phyloP scores from a whole-genome alignment of 208 protist genomes.

The Zelonia costaricensis region DNA sequence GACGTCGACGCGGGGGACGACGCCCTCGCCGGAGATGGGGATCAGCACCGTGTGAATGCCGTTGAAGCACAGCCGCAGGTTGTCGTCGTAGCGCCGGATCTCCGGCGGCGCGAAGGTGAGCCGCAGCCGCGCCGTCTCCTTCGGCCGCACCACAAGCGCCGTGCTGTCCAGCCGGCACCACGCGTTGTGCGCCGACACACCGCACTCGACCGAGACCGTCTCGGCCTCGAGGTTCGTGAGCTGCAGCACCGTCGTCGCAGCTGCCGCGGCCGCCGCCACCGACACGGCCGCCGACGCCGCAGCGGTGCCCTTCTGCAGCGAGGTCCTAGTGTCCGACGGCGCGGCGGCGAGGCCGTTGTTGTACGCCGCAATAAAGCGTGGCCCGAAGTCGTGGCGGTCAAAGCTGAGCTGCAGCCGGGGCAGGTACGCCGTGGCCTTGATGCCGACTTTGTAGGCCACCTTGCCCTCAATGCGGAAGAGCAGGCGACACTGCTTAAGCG shows the following conservation, averaged over 20 bases:
- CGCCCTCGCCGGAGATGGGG: slow-evolving; percentile 90
- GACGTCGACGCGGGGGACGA: slow-evolving; percentile 89
- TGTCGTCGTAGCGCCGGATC: slow-evolving; percentile 81
- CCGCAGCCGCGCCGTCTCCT: slow-evolving; percentile 62
- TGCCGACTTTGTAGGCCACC: slow-evolving; percentile 76
- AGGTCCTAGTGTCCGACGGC: neutral
- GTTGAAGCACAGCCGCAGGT: slow-evolving; percentile 94
- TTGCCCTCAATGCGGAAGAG: slow-evolving; percentile 79
- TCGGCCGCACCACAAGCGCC: slow-evolving; percentile 86
- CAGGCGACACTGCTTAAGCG: slow-evolving; percentile 68
- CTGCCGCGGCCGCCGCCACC: neutral
- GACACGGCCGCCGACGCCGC: slow-evolving; percentile 22
- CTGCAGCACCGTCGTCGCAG: slow-evolving; percentile 59
- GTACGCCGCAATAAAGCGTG: slow-evolving; percentile 84
- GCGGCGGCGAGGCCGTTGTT: slow-evolving; percentile 19
- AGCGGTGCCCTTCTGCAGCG: neutral
- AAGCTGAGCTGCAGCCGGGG: slow-evolving; percentile 92
- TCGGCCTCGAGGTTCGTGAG: slow-evolving; percentile 93
- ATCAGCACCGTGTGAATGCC: slow-evolving; percentile 83
- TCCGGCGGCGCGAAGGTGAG: slow-evolving; percentile 91
- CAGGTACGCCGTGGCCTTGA: slow-evolving; percentile 76
- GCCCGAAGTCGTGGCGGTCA: slow-evolving; percentile 91
- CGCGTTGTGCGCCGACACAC: slow-evolving; percentile 71
- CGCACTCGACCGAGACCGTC: slow-evolving; percentile 84
- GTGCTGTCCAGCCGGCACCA: slow-evolving; percentile 86